Evolutionary conservation across 2,329 filamentous ascomycete genomes (phyloP), one percentile per base, ranked within the genome.

Genomic region (Leptosphaerulina australis): DNA sequence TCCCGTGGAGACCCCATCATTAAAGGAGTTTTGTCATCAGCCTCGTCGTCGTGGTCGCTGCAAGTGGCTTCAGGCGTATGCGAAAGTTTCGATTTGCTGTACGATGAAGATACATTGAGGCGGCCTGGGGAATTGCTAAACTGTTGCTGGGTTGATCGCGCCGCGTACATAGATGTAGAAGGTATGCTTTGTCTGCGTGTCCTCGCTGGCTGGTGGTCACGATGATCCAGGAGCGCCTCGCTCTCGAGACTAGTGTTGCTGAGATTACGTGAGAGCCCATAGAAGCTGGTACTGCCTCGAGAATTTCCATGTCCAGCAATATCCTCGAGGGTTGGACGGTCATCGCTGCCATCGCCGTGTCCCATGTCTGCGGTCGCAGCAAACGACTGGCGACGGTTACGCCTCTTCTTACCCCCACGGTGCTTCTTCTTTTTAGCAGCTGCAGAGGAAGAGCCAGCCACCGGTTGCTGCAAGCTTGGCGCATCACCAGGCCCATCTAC

Each of bases 221-320:
- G 84, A 73, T 97, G 93, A 73, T 97, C 93, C 14, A 97, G 77
- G 60, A 97, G 77, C 6, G 84, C 87, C 68, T 96, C 88, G 71
- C 91, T 97, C 60, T 97, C 93, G 56, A 97, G 77, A 71, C 93
- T 97, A 0, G 89, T 91, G 63, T 82, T 86, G 75, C 93, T 97
- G 56, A 86, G 68, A 68, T 88, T 90, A 36, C 66, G 59, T 53
- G 74, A 73, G 41, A 83, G 65, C 30, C 79, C 76, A 67, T 85
- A 85, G 66, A 84, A 83, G 51, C 77, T 77, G 44, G 73, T 72
- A 55, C 74, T 74, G 25, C 72, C 67, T 14, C 74, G 65, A n/a
- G 66, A 65, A 17, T 61, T 54, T 35, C 64, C 56, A 14, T 51
- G 48, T 30, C 41, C 48, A 14, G 41, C 48, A 17, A 51, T 45